These are phyloP conservation scores for Clavispora asparagi DNA, from an alignment of 805 yeast species.

Conservation along the genomic window DNA sequence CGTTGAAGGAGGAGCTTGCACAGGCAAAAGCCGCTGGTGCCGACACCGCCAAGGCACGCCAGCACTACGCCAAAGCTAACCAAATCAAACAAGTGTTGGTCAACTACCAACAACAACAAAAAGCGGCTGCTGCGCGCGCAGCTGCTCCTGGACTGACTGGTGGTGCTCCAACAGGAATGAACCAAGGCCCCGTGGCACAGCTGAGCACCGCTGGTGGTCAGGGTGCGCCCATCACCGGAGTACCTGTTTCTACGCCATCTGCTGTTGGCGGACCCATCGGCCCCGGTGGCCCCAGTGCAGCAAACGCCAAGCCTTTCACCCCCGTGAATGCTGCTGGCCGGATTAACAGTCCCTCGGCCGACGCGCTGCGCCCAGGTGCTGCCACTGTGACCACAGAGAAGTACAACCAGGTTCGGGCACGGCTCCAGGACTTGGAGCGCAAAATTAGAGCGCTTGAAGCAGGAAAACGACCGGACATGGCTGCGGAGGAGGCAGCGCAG, in stretches of 20 bases:
- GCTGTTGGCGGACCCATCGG: not conserved
- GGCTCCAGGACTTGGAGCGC: constrained; percentile 45
- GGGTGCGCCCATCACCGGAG: not conserved
- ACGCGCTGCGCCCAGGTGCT: not conserved
- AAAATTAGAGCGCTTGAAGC: constrained; percentile 48
- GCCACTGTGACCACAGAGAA: constrained; percentile 30
- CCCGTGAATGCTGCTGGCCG: not conserved
- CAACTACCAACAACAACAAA: constrained; percentile 47
- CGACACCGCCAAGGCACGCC: constrained; percentile 46
- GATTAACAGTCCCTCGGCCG: not conserved
- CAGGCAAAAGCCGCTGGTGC: constrained; percentile 58
- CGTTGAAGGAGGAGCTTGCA: constrained; percentile 50
- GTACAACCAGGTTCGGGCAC: constrained; percentile 40
- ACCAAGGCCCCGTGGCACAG: not conserved
- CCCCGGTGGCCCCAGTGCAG: not conserved
- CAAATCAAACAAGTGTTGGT: constrained; percentile 56
- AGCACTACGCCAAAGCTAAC: constrained; percentile 58
- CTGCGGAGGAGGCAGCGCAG: constrained; percentile 41
- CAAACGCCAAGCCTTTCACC: not conserved
- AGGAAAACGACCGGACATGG: constrained; percentile 38
- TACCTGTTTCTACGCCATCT: not conserved
- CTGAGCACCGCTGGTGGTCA: not conserved
- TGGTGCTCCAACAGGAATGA: not conserved
- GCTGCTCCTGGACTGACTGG: not conserved
- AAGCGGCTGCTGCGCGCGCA: constrained; percentile 12